Conservation (phyloP, 2,329 filamentous ascomycete species). For the Huntiella moniliformis region DNA sequence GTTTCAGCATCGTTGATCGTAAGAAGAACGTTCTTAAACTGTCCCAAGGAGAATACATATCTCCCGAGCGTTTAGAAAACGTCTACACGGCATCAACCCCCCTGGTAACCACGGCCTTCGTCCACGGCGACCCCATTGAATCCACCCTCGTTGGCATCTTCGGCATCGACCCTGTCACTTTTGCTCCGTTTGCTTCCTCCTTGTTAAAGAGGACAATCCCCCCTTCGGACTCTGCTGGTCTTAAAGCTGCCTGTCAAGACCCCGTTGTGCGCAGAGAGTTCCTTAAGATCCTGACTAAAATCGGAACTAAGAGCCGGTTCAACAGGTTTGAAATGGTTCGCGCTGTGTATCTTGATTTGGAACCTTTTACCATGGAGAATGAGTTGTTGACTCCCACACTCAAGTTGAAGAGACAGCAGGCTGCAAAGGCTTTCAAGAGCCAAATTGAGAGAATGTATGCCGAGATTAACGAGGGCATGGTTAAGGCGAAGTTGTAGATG, state of each 20-base stretch:
- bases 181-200: conserved; percentile 63
- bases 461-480: conserved; percentile 23
- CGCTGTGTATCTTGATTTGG: conserved; percentile 55
- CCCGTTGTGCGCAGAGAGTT: conserved; percentile 56
- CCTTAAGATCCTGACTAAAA: conserved; percentile 56
- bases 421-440: conserved; percentile 30
- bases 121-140: conserved; percentile 77
- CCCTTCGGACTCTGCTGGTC: conserved; percentile 42
- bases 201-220: conserved; percentile 50
- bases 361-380: conserved; percentile 88
- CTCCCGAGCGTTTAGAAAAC: conserved; percentile 91
- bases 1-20: conserved; percentile 85
- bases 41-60: conserved; percentile 93
- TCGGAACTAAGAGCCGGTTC: conserved; percentile 71
- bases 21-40: conserved; percentile 99
- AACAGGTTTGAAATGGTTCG: conserved; percentile 76
- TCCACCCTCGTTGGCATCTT: conserved; percentile 71
- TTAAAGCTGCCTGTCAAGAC: conserved; percentile 49
- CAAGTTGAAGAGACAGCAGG: conserved; percentile 41
- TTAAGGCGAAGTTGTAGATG: conserved; percentile 7
- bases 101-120: conserved; percentile 62
- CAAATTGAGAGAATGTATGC: conserved; percentile 39
- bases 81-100: conserved; percentile 69
- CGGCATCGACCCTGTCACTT: conserved; percentile 67
- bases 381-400: conserved; percentile 77